Percentiles rank a stretch among this genome's conserved stretches.
phyloP scores from a whole-genome alignment of 2,329 filamentous ascomycete genomes.

The Penicillium crustosum region DNA sequence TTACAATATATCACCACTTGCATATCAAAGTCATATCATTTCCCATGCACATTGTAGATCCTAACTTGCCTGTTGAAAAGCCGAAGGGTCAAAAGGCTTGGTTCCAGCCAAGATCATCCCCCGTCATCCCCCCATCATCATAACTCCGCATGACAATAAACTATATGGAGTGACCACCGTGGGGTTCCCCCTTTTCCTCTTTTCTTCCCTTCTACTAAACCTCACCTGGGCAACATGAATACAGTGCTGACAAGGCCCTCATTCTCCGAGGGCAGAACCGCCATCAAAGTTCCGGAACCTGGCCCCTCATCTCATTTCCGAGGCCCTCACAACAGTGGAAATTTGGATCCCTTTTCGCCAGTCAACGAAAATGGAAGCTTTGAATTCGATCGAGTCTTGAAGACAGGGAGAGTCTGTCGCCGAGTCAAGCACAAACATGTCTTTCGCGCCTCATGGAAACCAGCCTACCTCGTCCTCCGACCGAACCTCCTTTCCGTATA shows the following conservation, averaged over 20 bases:
- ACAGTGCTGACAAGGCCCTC: slow-evolving; percentile 24
- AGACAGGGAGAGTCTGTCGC: slow-evolving; percentile 81
- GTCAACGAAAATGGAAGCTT: slow-evolving; percentile 96
- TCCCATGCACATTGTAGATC: slow-evolving; percentile 4
- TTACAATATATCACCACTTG: neutral
- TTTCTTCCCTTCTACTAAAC: slow-evolving; percentile 1
- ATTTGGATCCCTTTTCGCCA: slow-evolving; percentile 70
- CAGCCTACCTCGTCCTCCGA: slow-evolving; percentile 82
- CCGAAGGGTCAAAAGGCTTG: slow-evolving; percentile 9
- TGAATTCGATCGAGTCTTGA: slow-evolving; percentile 91
- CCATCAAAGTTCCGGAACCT: slow-evolving; percentile 32
- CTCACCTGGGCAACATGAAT: slow-evolving; percentile 21
- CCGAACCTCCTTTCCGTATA: slow-evolving; percentile 90
- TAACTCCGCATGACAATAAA: slow-evolving; percentile 7
- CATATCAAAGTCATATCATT: neutral
- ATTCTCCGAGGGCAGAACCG: slow-evolving; percentile 25
- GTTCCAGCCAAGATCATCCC: slow-evolving; percentile 8
- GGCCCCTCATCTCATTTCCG: slow-evolving; percentile 26
- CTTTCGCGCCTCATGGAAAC: slow-evolving; percentile 76
- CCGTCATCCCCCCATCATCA: slow-evolving; percentile 5
- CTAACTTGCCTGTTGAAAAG: neutral
- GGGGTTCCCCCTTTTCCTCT: slow-evolving; percentile 5
- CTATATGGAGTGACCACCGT: slow-evolving; percentile 4
- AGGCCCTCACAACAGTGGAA: slow-evolving; percentile 40
- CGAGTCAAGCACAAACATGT: slow-evolving; percentile 94